Evolutionary conservation across 768 basidiomycete species (phyloP), one percentile per base, ranked within the genome.

Genomic region (Termitomyces bulborhizus): DNA sequence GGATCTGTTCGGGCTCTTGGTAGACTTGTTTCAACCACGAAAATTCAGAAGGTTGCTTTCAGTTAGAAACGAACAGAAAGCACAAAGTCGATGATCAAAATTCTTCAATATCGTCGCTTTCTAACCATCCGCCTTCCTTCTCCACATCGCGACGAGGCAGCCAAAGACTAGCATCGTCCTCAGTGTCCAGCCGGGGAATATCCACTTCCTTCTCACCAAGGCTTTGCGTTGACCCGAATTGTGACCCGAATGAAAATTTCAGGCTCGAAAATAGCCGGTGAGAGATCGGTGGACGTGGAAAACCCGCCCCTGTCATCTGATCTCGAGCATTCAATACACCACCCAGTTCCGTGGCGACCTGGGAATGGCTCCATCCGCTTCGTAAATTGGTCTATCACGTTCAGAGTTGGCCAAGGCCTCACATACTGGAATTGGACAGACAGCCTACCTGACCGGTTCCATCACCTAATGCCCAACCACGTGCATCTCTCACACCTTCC

Each of bases 31-130:
- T 21, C 2, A 21, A 21, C 21, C 21, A 31, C 27, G 31, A 1
- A 32, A 6, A 4, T 31, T 47, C 11, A 9, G 31, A 32, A 24
- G 2, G 24, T n/a, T 24, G 21, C 13, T 16, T 36, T 16, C 21
- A 9, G 6, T 15, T 16, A 9, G 24, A 27, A 37, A 37, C 36
- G 16, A 37, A 48, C 21, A 37, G 21, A 49, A 37, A 37, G 48
- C 24, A 27, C 5, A 11, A n/a, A 26, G 3, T 26, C 6, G 15
- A 37, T 26, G 29, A 40, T 68, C 64, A 73, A 63, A 73, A 78
- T 26, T 82, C 77, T 59, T 83, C 80, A 50, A 85, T 85, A 61
- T 84, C 82, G 60, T 85, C 82, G 21, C 68, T 72, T 42, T 82
- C 82, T 60, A 83, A 60, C 81, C 82, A 84, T 18, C 79, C 78